Evolutionary conservation across 2,329 filamentous ascomycete genomes (phyloP).

Genomic region (Fusarium metavorans): DNA sequence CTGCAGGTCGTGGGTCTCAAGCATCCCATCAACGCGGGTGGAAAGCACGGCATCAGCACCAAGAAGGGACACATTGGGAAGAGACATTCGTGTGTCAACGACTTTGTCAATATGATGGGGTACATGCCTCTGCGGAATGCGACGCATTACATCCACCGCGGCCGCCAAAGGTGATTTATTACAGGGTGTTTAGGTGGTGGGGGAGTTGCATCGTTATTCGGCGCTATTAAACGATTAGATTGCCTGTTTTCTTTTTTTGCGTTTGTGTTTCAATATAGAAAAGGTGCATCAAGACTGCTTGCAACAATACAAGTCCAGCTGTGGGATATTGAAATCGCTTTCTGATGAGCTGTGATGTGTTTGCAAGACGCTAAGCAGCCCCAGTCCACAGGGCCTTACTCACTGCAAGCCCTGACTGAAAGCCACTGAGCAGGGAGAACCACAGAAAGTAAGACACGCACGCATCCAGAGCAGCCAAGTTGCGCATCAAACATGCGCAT

Average conservation of each 20-base stretch:
- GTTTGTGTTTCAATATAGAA: neutral
- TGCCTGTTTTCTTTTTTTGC: neutral
- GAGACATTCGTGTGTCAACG: conserved; percentile 47
- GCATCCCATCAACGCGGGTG: conserved; percentile 39
- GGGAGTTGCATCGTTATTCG: neutral
- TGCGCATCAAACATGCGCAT: neutral
- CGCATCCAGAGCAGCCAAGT: neutral
- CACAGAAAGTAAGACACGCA: neutral
- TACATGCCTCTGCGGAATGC: conserved; percentile 47
- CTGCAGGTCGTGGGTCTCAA: conserved; percentile 47
- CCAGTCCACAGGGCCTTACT: neutral
- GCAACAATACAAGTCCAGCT: too few species aligned
- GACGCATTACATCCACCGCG: neutral
- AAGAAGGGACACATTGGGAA: conserved; percentile 45
- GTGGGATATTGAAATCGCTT: neutral
- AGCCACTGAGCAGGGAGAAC: neutral
- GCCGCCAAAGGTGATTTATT: neutral
- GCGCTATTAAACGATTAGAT: neutral
- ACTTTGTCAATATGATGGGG: conserved; percentile 45
- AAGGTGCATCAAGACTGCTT: neutral
- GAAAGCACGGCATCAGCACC: conserved; percentile 44
- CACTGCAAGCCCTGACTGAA: neutral
- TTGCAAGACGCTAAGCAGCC: neutral
- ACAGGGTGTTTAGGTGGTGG: neutral
- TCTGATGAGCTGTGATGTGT: neutral